phyloP scores from a whole-genome alignment of 2,329 filamentous ascomycete species.

The Dactylellina parvicollis region DNA sequence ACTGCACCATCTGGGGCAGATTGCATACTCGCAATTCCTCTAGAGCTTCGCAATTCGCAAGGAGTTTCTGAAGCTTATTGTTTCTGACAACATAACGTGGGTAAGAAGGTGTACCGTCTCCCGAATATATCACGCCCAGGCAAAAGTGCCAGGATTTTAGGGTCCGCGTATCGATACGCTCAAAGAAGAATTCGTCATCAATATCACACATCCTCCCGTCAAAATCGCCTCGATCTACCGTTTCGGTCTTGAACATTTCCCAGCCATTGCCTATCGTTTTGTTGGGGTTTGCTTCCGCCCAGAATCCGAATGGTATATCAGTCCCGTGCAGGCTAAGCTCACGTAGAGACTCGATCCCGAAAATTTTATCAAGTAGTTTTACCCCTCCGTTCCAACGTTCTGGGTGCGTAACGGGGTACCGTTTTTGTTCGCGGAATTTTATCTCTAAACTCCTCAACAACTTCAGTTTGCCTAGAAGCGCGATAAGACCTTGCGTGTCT shows the following conservation, averaged over 20 bases:
- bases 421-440: not conserved
- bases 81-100: slow-evolving; percentile 11
- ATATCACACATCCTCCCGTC: slow-evolving; percentile 6
- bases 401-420: not conserved
- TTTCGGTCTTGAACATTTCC: slow-evolving; percentile 20
- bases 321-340: slow-evolving; percentile 24
- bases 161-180: not conserved
- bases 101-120: not conserved
- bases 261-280: slow-evolving; percentile 7
- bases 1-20: slow-evolving; percentile 23
- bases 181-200: slow-evolving; percentile 37
- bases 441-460: slow-evolving; percentile 23
- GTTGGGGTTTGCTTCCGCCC: slow-evolving; percentile 10
- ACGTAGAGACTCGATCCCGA: slow-evolving; percentile 12
- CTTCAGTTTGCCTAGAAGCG: not conserved
- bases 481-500: not conserved
- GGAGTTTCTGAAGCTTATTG: slow-evolving; percentile 10
- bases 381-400: not conserved
- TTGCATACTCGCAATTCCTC: slow-evolving; percentile 37
- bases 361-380: slow-evolving; percentile 24
- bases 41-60: not conserved
- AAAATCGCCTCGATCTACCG: slow-evolving; percentile 9
- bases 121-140: slow-evolving; percentile 22
- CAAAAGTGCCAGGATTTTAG: slow-evolving; percentile 23
- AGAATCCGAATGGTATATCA: slow-evolving; percentile 28